Evolutionary conservation across 176 grass and related monocot genomes (phyloP), one percentile per base, ranked within the genome.

Genomic region (Carex littledalei): DNA sequence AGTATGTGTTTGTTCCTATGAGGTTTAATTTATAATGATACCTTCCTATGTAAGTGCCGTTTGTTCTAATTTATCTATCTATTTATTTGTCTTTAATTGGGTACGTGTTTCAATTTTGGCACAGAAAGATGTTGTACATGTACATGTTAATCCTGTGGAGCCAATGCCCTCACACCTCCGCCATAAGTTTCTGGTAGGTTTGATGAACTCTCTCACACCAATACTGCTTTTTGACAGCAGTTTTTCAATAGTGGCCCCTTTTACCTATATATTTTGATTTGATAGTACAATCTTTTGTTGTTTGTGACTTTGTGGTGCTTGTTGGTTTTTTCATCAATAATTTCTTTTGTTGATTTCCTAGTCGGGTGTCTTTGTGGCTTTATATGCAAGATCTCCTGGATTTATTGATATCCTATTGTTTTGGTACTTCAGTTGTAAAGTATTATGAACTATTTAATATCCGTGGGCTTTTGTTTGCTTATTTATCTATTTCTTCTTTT

Each of bases 81-180:
- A 76, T 76, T 15, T 50, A 76, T 76, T 75, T 75, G n/a, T 52
- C 47, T 76, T 29, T 53, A 26, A 26, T 12, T 50, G n/a, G 17
- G 18, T 70, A 41, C 14, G 69, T 83, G 63, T 64, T 65, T 65
- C 8, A 63, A 83, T 83, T 63, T 83, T 83, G 62, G 62, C 17
- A 78, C 90, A 98, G 96, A 86, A 62, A 77, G 87, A 98, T 87
- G 96, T 98, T 76, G 90, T 95, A 81, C 96, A 98, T 86, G 84
- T 98, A 82, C 96, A 98, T 84, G 88, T 90, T 45, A 92, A 92
- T 78, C 88, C 86, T 81, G 87, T 88, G 39, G 85, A 95, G 45
- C 90, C 93, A 18, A 95, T 95, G 90, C 93, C 93, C 20, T 90
- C 85, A n/a, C 88, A 92, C 54, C 79, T 95, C 34, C 26, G 6